phyloP scores from a whole-genome alignment of 441 rosid genomes.

The Syzygium malaccense region DNA sequence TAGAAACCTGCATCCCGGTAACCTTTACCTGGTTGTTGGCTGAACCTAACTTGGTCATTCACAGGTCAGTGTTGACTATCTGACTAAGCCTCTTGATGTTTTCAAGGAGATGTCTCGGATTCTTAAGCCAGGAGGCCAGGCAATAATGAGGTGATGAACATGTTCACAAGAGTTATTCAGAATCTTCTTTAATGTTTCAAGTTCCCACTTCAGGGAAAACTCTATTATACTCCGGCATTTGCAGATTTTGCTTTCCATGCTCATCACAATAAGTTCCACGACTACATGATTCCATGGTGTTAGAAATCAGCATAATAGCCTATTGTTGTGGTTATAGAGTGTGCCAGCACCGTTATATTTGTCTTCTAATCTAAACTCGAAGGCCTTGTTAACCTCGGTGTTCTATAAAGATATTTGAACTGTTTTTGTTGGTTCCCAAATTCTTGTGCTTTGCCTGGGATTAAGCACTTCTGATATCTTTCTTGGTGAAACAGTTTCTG shows the following conservation, averaged over 20 bases:
- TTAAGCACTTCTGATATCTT: not conserved
- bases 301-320: not conserved
- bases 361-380: not conserved
- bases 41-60: not conserved
- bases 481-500: conserved; percentile 52
- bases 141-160: conserved; percentile 57
- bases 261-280: not conserved
- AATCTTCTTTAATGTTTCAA: not conserved
- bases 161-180: not conserved
- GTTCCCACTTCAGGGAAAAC: rapidly evolving
- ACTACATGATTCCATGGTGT: not conserved
- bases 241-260: not conserved
- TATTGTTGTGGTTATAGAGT: not conserved
- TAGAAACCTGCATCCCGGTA: not conserved
- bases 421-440: not conserved
- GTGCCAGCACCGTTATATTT: not conserved
- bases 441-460: not conserved
- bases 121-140: conserved; percentile 85
- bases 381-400: not conserved
- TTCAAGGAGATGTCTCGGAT: conserved; percentile 78
- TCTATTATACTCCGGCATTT: not conserved
- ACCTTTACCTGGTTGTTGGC: rapidly evolving
- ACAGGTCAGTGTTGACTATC: conserved; percentile 88
- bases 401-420: not conserved
- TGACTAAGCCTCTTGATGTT: conserved; percentile 69